Percentiles rank a stretch among this genome's conserved stretches.
Evolutionary conservation across 805 yeast species (phyloP).

Genomic region (Nakazawaea siamensis): DNA sequence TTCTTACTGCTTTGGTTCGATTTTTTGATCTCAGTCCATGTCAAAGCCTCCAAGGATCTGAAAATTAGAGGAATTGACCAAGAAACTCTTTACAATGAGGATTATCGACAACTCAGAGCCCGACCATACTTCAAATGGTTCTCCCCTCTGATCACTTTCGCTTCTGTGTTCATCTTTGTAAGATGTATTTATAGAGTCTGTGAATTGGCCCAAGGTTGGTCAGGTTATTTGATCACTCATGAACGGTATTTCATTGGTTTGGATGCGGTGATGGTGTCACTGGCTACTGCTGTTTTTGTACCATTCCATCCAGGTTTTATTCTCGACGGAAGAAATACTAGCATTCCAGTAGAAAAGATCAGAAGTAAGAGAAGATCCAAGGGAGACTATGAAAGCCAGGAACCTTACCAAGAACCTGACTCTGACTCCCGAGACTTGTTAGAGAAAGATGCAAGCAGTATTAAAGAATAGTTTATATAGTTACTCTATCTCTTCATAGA

Average conservation of each 20-base stretch:
- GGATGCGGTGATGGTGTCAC: constrained; percentile 54
- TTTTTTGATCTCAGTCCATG: constrained; percentile 34
- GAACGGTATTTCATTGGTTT: constrained; percentile 52
- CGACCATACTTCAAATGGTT: constrained; percentile 26
- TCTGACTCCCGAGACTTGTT: too few species aligned
- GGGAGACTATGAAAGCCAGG: neutral
- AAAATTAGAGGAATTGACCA: neutral
- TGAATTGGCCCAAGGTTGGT: constrained; percentile 70
- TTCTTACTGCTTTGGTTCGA: constrained; percentile 44
- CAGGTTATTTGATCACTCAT: constrained; percentile 52
- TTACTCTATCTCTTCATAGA: constrained; percentile 20
- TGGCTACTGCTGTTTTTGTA: constrained; percentile 39
- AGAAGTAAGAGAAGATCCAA: neutral
- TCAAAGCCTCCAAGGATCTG: constrained; percentile 9
- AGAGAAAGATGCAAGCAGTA: too few species aligned
- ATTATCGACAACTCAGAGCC: constrained; percentile 26
- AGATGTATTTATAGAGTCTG: constrained; percentile 69
- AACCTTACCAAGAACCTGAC: too few species aligned
- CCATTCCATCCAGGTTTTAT: constrained; percentile 58
- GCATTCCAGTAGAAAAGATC: constrained; percentile 11
- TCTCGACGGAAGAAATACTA: constrained; percentile 24
- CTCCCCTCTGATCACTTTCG: constrained; percentile 34
- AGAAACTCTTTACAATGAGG: constrained; percentile 25
- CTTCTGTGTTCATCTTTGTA: constrained; percentile 46
- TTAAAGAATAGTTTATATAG: too few species aligned